These are phyloP conservation scores for Mortierella hygrophila DNA, from an alignment of 192 early-diverging fungal genomes.

Conservation along the genomic window DNA sequence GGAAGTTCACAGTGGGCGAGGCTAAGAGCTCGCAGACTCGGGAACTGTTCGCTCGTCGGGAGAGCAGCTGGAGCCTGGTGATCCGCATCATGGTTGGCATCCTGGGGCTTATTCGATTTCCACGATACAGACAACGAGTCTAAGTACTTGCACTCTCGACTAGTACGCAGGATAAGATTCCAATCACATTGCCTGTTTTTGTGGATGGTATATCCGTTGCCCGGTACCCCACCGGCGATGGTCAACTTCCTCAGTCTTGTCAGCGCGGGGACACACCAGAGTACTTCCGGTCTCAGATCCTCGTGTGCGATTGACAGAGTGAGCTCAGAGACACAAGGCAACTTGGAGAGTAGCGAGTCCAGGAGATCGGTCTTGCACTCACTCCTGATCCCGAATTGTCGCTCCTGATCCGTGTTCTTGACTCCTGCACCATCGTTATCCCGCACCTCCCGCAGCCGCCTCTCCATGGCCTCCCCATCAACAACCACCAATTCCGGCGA, in stretches of 20 bases:
- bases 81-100: background rate
- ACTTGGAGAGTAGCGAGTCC: constrained; percentile 11
- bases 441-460: background rate
- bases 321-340: constrained; percentile 11
- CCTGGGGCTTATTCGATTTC: background rate
- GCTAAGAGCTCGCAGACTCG: background rate
- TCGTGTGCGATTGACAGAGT: constrained; percentile 24
- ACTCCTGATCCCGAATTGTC: background rate
- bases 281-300: constrained; percentile 9
- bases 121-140: constrained; percentile 12
- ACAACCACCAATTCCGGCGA: constrained; percentile 1
- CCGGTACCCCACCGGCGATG: constrained; percentile 1
- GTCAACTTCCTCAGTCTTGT: constrained; percentile 8
- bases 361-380: constrained; percentile 17
- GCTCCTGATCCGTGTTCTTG: background rate
- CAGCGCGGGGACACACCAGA: constrained; percentile 14
- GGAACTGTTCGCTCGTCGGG: background rate
- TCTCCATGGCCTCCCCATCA: background rate
- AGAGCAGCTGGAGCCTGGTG: too few relatives aligned
- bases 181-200: constrained; percentile 21
- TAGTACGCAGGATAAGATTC: constrained; percentile 1
- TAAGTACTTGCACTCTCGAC: constrained; percentile 8
- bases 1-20: background rate
- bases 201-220: background rate
- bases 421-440: background rate